phyloP scores from a whole-genome alignment of 352 stramenopile species.

The Pythium aquatile region DNA sequence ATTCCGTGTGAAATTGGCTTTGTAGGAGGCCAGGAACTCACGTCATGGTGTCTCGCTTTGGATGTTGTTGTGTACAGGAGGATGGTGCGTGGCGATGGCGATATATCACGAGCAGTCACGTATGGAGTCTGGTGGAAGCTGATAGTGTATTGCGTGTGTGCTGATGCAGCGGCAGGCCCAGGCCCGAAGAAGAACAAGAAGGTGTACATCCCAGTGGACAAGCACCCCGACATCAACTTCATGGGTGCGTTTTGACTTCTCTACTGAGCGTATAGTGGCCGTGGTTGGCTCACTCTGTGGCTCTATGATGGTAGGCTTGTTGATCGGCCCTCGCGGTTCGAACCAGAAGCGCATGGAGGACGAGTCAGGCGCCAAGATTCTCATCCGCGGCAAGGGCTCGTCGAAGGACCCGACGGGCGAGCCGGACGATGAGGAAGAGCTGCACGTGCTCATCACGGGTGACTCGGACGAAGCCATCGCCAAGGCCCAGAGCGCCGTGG shows the following conservation, averaged over 20 bases:
- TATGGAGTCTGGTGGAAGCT: not conserved
- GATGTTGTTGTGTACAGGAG: slow-evolving; percentile 27
- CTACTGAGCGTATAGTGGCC: not conserved
- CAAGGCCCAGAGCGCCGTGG: slow-evolving; percentile 81
- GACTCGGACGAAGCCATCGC: slow-evolving; percentile 89
- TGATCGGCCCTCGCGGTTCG: slow-evolving; percentile 89
- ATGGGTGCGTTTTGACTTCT: slow-evolving; percentile 51
- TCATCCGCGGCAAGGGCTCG: slow-evolving; percentile 89
- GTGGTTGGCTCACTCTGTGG: not conserved
- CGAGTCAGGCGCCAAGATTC: slow-evolving; percentile 86
- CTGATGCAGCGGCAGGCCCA: slow-evolving; percentile 10
- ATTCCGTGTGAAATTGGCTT: not conserved
- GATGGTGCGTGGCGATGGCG: slow-evolving; percentile 34
- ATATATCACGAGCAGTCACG: not conserved
- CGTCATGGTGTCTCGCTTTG: not conserved
- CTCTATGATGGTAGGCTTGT: slow-evolving; percentile 37
- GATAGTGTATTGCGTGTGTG: not conserved
- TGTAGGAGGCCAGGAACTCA: slow-evolving; percentile 7
- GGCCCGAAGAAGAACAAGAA: slow-evolving; percentile 87
- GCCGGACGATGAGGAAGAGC: slow-evolving; percentile 82
- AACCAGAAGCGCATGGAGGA: slow-evolving; percentile 94
- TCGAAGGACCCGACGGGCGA: slow-evolving; percentile 82
- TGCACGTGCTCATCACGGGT: slow-evolving; percentile 90
- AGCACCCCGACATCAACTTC: slow-evolving; percentile 93
- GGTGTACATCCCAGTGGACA: slow-evolving; percentile 90